Evolutionary conservation across 108 stramenopile species (phyloP).

Genomic region (Nitzschia inconspicua): DNA sequence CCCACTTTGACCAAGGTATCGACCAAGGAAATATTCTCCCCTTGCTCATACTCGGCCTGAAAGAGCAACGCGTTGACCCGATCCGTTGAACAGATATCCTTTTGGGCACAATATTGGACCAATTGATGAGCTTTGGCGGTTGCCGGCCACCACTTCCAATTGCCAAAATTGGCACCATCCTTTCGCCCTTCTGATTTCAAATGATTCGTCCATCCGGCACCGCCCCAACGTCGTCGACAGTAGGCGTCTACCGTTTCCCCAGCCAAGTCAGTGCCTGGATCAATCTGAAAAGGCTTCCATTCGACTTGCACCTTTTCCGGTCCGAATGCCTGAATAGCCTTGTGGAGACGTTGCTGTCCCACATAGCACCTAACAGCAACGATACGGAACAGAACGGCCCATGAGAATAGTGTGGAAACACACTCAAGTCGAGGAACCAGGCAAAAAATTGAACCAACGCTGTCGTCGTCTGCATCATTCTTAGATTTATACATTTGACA

Average conservation of each 20-base stretch:
- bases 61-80: constrained; percentile 54
- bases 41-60: constrained; percentile 64
- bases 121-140: constrained; percentile 70
- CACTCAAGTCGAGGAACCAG: no score
- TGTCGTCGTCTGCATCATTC: no score
- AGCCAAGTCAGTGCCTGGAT: constrained; percentile 49
- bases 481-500: no score
- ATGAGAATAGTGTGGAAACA: no score
- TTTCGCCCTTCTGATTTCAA: constrained; percentile 52
- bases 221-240: constrained; percentile 69
- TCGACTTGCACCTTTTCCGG: constrained; percentile 22
- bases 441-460: no score
- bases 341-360: constrained; percentile 59
- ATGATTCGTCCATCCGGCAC: constrained; percentile 56
- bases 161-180: constrained; percentile 62
- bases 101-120: constrained; percentile 51
- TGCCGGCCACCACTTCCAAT: constrained; percentile 80
- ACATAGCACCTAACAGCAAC: constrained; percentile 84
- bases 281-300: constrained; percentile 82
- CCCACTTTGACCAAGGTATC: constrained; percentile 41
- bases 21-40: constrained; percentile 54
- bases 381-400: no score
- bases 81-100: constrained; percentile 42
- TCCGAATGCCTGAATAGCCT: constrained; percentile 44
- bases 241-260: constrained; percentile 72